Conservation (phyloP, 1,284 basidiomycete species). For the Pascua sp. region DNA sequence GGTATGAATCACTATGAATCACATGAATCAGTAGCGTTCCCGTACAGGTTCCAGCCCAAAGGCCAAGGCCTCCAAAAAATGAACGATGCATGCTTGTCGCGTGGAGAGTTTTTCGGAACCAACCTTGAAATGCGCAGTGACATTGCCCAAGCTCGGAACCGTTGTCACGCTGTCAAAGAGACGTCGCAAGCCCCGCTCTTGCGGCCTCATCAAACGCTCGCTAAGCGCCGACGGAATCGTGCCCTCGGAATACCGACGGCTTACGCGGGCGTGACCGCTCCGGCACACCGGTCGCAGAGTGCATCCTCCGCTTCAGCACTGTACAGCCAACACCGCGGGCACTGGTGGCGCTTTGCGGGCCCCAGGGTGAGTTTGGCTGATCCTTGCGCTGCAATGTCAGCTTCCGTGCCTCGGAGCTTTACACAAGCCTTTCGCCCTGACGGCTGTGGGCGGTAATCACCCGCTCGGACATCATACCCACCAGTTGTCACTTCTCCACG, state of each 20-base stretch:
- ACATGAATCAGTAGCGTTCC: too few species aligned
- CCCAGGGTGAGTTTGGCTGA: constrained; percentile 43
- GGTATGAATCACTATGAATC: too few species aligned
- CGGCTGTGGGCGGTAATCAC: too few species aligned
- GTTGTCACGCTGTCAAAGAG: too few species aligned
- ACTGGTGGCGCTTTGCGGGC: constrained; percentile 60
- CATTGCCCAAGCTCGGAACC: too few species aligned
- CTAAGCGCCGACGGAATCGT: too few species aligned
- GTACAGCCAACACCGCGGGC: constrained; percentile 75
- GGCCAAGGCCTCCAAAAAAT: background rate
- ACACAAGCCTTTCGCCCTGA: too few species aligned
- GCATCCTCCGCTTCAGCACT: constrained; percentile 53
- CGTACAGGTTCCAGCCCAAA: too few species aligned
- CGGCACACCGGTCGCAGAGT: constrained; percentile 61
- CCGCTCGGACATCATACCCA: background rate
- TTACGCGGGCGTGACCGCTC: background rate
- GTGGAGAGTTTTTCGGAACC: background rate
- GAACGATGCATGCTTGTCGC: constrained; percentile 1
- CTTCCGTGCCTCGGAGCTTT: background rate
- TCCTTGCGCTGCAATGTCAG: background rate
- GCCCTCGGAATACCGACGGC: too few species aligned
- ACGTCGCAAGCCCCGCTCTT: too few species aligned
- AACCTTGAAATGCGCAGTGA: too few species aligned
- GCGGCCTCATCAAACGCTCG: too few species aligned
- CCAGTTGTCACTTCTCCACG: constrained; percentile 34